Evolutionary conservation across 495 filamentous ascomycete species (phyloP), one percentile per base, ranked within the genome.

Genomic region (Talaromyces trachyspermus): DNA sequence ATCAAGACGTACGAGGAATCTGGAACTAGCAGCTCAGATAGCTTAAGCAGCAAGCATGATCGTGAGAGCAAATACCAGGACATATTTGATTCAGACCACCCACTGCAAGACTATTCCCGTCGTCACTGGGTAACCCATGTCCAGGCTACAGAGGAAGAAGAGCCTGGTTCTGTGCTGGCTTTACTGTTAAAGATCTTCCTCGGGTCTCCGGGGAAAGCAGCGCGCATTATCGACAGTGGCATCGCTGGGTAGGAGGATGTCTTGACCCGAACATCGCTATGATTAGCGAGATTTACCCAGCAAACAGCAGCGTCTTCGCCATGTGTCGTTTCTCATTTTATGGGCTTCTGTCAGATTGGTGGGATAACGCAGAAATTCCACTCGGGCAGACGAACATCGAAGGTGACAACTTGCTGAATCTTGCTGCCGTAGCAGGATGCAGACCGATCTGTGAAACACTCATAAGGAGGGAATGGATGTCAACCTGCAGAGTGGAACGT

Each of bases 141-240:
- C 38, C 41, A 57, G 27, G 48, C 50, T 6, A 40, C 56, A 26
- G 54, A 46, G 10, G 17, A 41, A 9, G 48, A 32, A 15, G 35
- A 55, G 22, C 17, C 25, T 22, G 41, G 30, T 17, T 11, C 3
- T 43, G 25, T 23, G 25, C 37, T 66, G 37, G 10, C 36, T 1
- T 7, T 27, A 2, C 51, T 58, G 27, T 33, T 65, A 25, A 60
- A 61, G 36, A 32, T 4, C 1, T 68, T 68, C 48, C 56, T 68
- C 22, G 62, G 60, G 19, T 58, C 52, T 29, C 57, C 57, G 43
- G 30, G 10, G 30, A 53, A 17, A 59, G 58, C 33, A 65, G 62
- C 49, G 11, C 32, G 41, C 49, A 61, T 33, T 68, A 64, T 44
- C 54, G 45, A 27, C 36, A 20, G 44, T 67, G 60, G 63, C 48